Evolutionary conservation across 495 filamentous ascomycete genomes (phyloP).

Genomic region (Sporormia fimetaria): DNA sequence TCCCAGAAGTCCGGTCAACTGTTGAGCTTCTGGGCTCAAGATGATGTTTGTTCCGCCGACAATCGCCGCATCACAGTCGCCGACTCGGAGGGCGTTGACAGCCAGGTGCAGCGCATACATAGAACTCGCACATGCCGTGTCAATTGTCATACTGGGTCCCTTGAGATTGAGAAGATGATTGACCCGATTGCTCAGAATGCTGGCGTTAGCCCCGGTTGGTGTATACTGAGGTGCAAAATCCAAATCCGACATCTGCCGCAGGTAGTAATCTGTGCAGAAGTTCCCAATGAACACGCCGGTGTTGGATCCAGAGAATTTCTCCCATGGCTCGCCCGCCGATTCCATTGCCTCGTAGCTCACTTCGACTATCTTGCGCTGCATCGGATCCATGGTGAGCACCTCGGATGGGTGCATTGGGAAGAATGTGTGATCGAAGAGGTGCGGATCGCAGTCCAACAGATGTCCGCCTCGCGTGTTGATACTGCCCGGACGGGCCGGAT

Average conservation of each 20-base stretch:
- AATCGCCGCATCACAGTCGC: conserved; percentile 7
- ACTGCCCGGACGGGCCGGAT: conserved; percentile 6
- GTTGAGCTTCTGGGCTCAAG: conserved; percentile 35
- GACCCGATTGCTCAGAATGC: conserved; percentile 16
- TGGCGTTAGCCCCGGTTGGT: background rate
- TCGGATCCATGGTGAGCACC: conserved; percentile 11
- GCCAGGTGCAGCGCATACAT: conserved; percentile 4
- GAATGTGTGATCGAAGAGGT: conserved; percentile 13
- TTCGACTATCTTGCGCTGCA: conserved; percentile 17
- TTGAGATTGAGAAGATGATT: conserved; percentile 14
- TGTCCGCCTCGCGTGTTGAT: background rate
- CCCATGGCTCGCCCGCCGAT: conserved; percentile 22
- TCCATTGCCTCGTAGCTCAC: conserved; percentile 30
- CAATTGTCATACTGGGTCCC: conserved; percentile 9
- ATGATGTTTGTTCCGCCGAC: conserved; percentile 33
- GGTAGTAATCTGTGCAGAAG: conserved; percentile 7
- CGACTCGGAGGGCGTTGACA: background rate
- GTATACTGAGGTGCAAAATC: conserved; percentile 1
- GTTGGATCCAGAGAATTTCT: conserved; percentile 22
- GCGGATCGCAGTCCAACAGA: conserved; percentile 13
- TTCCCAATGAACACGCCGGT: conserved; percentile 18
- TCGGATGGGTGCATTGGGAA: conserved; percentile 10
- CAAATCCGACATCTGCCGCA: conserved; percentile 11
- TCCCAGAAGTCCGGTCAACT: conserved; percentile 36
- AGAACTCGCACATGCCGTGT: conserved; percentile 7